Evolutionary conservation across 2,329 filamentous ascomycete genomes (phyloP), one percentile per base, ranked within the genome.

Genomic region (Aspergillus sp.): DNA sequence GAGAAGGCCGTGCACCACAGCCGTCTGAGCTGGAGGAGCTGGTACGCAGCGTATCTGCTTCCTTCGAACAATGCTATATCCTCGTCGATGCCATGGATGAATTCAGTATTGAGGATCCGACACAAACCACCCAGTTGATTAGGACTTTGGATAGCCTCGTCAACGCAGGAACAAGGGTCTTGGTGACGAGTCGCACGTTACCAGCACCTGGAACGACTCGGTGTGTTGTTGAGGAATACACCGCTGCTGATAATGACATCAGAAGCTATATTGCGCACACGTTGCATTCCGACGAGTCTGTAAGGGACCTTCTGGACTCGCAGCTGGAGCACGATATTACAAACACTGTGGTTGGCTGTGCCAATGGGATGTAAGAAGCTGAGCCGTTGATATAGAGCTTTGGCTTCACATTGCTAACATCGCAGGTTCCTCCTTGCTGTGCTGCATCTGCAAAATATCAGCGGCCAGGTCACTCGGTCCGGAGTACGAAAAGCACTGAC

Each of bases 381-480:
- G n/a, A 16, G 19, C 5, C 9, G 16, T 14, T 21, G 20, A 19
- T 21, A 21, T 3, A 29, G 7, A 29, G 6, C 16, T 4, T 19
- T 14, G 1, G 41, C 19, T 14, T 17, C n/a, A n/a, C n/a, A n/a
- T 23, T 29, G 19, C 20, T 45, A 9, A 31, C n/a, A 23, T n/a
- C 9, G 6, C 23, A 52, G 49, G 44, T 52, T 52, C 23, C 49
- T 52, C 14, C 44, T 52, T 5, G 49, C 44, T 11, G 44, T 47
- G 5, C 44, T 52, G 29, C 32, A 52, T 47, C 36, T 52, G 10
- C 49, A 47, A n/a, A 52, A 31, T 14, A 52, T 47, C 20, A 19
- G 49, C 2, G 49, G 45, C 16, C 49, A 52, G 17, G 44, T 52
- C 23, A 47, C 34, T n/a, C 49, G 49, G 7, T 23, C 49, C n/a